Percentiles rank a stretch among this genome's conserved stretches.
Evolutionary conservation across 2,329 filamentous ascomycete species (phyloP).

Genomic region (Paracoccidioides brasiliensis): DNA sequence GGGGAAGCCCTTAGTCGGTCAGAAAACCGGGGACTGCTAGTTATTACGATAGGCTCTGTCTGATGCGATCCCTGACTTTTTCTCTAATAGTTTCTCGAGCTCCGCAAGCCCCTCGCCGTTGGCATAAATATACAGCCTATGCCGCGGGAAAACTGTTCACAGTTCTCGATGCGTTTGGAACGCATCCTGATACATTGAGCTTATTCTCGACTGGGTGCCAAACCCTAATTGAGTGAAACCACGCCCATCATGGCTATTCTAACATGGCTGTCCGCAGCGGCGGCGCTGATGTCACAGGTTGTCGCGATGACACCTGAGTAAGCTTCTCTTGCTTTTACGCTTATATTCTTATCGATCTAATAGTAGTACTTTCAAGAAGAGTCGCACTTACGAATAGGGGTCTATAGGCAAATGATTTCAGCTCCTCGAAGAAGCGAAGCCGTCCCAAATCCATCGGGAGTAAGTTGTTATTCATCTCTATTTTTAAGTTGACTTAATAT

Average conservation of each 20-base stretch:
- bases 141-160: background rate
- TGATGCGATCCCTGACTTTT: background rate
- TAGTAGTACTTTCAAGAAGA: background rate
- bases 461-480: constrained; percentile 15
- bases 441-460: constrained; percentile 28
- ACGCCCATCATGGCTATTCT: constrained; percentile 9
- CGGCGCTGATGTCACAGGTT: constrained; percentile 14
- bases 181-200: background rate
- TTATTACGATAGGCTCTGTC: background rate
- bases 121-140: background rate
- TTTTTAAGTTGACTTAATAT: background rate
- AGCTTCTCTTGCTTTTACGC: background rate
- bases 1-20: background rate
- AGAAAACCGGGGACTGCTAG: background rate
- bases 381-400: background rate
- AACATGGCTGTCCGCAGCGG: constrained; percentile 13
- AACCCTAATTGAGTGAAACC: background rate
- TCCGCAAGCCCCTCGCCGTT: background rate
- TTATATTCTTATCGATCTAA: background rate
- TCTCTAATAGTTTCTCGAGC: background rate
- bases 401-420: constrained; percentile 22
- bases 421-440: constrained; percentile 26
- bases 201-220: background rate
- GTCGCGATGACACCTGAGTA: constrained; percentile 17
- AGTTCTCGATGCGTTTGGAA: background rate